phyloP scores from a whole-genome alignment of 768 basidiomycete species.

The Leccinum incarnatum region DNA sequence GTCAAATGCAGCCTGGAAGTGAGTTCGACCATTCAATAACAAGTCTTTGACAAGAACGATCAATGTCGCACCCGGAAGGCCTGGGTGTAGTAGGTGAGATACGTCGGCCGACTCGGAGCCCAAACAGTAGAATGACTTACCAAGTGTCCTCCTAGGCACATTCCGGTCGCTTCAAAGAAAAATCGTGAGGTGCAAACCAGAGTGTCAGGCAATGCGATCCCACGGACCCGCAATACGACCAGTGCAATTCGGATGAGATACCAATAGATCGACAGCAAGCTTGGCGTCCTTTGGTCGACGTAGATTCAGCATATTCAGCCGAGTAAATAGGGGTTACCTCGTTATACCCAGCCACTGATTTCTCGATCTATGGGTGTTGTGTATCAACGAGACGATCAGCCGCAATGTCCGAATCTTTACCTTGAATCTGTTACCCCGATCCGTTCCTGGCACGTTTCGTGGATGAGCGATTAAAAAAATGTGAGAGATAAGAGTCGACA shows the following conservation, averaged over 20 bases:
- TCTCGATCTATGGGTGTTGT: conserved; percentile 64
- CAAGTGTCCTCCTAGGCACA: conserved; percentile 88
- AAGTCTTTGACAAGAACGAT: neutral
- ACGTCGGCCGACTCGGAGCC: neutral
- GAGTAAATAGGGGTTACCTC: conserved; percentile 49
- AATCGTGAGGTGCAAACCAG: neutral
- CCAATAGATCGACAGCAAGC: conserved; percentile 71
- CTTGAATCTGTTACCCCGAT: conserved; percentile 92
- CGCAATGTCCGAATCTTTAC: conserved; percentile 31
- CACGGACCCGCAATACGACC: conserved; percentile 45
- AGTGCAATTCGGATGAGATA: conserved; percentile 76
- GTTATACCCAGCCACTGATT: conserved; percentile 82
- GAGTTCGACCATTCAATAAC: neutral
- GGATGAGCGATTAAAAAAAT: neutral
- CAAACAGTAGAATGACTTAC: conserved; percentile 33
- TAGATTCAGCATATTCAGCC: conserved; percentile 1
- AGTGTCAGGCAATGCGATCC: too few relatives aligned
- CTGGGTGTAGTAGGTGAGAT: conserved; percentile 26
- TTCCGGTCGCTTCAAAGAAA: conserved; percentile 64
- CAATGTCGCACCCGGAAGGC: conserved; percentile 45
- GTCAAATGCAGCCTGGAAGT: conserved; percentile 79
- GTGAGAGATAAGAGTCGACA: neutral
- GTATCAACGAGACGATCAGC: conserved; percentile 5
- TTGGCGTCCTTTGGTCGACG: conserved; percentile 61
- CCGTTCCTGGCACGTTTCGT: conserved; percentile 53